Conservation (phyloP, 257 asterid species). For the Haberlea rhodopensis region DNA sequence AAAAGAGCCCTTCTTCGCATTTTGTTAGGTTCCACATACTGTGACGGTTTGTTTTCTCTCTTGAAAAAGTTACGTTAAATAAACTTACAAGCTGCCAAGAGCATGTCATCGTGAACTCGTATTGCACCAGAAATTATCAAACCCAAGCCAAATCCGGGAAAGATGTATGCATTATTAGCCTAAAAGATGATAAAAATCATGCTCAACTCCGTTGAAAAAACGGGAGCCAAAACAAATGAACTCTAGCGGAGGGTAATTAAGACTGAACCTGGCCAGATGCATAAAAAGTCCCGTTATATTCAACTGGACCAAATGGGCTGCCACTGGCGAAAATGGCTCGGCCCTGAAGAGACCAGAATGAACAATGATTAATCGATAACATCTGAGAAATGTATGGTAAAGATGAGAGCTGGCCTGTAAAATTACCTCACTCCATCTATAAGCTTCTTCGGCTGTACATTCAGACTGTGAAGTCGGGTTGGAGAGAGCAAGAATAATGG, state of each 20-base stretch:
- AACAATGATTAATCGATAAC: neutral
- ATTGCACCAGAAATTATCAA: slow-evolving; percentile 96
- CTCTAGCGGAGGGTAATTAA: slow-evolving; percentile 2
- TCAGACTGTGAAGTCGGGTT: slow-evolving; percentile 75
- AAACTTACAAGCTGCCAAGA: slow-evolving; percentile 93
- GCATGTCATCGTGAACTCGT: slow-evolving; percentile 96
- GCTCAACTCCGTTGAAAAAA: slow-evolving; percentile 15
- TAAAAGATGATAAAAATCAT: slow-evolving; percentile 22
- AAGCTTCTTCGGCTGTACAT: slow-evolving; percentile 75
- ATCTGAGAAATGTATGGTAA: neutral
- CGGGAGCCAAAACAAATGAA: neutral
- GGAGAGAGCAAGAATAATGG: slow-evolving; percentile 60
- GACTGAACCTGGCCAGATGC: slow-evolving; percentile 71
- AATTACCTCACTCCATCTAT: slow-evolving; percentile 58
- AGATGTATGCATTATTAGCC: slow-evolving; percentile 97
- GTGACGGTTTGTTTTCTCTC: neutral
- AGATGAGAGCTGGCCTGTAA: slow-evolving; percentile 39
- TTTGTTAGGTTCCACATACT: neutral
- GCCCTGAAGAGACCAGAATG: slow-evolving; percentile 34
- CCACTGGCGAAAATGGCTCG: slow-evolving; percentile 82
- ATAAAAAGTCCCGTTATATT: slow-evolving; percentile 51
- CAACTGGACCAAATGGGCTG: slow-evolving; percentile 68
- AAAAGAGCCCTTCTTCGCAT: neutral
- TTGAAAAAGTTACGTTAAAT: neutral
- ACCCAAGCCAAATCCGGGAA: slow-evolving; percentile 97